Evolutionary conservation across 2,329 filamentous ascomycete species (phyloP).

Genomic region (Claviceps spartinae): DNA sequence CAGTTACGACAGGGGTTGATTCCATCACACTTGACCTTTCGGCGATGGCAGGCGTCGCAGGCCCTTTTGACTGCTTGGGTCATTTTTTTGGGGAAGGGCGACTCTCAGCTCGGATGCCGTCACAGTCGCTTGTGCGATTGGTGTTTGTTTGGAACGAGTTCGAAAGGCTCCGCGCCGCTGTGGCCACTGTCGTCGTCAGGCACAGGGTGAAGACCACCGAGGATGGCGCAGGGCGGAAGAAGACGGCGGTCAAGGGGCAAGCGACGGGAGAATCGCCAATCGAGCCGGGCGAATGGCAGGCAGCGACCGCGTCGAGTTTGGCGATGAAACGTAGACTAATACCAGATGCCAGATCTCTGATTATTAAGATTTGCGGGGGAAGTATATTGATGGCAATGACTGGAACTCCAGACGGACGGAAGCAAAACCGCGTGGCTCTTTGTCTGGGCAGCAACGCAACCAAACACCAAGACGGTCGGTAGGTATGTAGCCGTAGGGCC

Average conservation of each 20-base stretch:
- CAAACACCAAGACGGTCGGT: constrained; percentile 9
- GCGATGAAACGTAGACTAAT: constrained; percentile 5
- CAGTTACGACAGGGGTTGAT: constrained; percentile 60
- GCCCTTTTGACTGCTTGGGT: constrained; percentile 45
- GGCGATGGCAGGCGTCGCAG: constrained; percentile 60
- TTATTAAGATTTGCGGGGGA: constrained; percentile 16
- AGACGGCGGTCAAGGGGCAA: not conserved
- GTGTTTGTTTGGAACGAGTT: not conserved
- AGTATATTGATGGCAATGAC: not conserved
- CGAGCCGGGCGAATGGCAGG: not conserved
- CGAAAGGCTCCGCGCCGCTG: not conserved
- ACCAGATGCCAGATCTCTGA: constrained; percentile 4
- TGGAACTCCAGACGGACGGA: constrained; percentile 5
- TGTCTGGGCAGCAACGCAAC: not conserved
- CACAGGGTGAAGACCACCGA: not conserved
- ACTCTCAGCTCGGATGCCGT: not conserved
- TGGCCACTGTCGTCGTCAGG: not conserved
- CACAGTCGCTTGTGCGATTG: too few species aligned
- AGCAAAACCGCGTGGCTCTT: constrained; percentile 7
- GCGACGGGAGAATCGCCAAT: not conserved
- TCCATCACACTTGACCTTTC: constrained; percentile 63
- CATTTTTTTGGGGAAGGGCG: constrained; percentile 22
- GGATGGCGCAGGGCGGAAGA: not conserved
- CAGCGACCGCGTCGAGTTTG: constrained; percentile 1
- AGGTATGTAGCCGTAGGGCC: constrained; percentile 12